Evolutionary conservation across 345 rosid species (phyloP), one percentile per base, ranked within the genome.

Genomic region (Eucalyptus marginata): DNA sequence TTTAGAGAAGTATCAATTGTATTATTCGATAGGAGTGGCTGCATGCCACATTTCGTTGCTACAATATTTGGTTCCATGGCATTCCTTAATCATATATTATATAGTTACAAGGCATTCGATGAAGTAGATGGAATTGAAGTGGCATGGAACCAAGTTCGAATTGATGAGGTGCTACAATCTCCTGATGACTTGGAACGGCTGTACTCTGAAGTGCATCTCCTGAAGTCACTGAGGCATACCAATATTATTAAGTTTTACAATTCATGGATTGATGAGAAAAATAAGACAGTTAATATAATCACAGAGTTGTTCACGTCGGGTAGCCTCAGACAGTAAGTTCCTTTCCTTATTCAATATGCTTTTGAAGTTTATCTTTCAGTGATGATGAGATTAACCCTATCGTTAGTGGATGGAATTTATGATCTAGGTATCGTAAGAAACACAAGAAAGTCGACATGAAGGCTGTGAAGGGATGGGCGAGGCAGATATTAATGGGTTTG

Each of bases 281-380:
- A 94, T 92, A 96, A 95, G 96, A 97, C 98, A 29, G 97, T 97
- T 54, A 97, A 97, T 91, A 95, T 97, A 49, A 96, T 97, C 66
- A 96, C 99, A 15, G 99, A 97, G 93, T 90, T 97, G 86, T 96
- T 97, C 94, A 95, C 99, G 86, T 97, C 99, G 27, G 99, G 99
- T 89, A 96, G 95, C 91, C 95, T 97, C 89, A 94, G 99, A 90
- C 95, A 94, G 99, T 96, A 93, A 76, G 99, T 93, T 88, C 66
- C 86, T 91, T 89, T 89, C 87, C 88, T 91, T 84, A 27, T 33
- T 47, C 71, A 40, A 13, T 43, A 71, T 68, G 64, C 86, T n/a
- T 29, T 66, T 36, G 18, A 52, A 89, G 80, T 90, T 89, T 47
- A 49, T 24, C 31, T 85, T 90, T 56, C 81, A 86, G 88, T 81